Percentiles rank a stretch among this genome's conserved stretches.
Conservation (phyloP, 441 rosid genomes). For the Jatropha multifida region DNA sequence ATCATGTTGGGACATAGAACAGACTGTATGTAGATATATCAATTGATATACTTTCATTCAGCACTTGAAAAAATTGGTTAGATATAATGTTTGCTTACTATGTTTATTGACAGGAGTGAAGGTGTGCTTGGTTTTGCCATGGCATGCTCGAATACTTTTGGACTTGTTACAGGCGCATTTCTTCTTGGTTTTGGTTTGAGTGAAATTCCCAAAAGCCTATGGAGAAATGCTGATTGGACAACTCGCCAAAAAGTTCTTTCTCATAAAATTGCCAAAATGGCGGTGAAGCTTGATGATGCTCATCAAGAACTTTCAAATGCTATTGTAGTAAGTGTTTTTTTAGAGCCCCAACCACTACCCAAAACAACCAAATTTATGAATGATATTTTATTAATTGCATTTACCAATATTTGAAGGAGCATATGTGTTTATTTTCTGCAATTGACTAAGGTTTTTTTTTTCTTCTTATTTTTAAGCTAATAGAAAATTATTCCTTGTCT, state of each 20-base stretch:
- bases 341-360: neutral
- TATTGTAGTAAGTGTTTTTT: slow-evolving; percentile 69
- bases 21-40: neutral
- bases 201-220: slow-evolving; percentile 85
- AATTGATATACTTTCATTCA: neutral
- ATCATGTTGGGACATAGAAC: neutral
- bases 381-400: neutral
- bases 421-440: neutral
- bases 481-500: neutral
- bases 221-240: slow-evolving; percentile 93
- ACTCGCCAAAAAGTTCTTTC: slow-evolving; percentile 95
- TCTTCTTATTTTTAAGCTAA: neutral
- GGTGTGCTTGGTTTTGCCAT: slow-evolving; percentile 86
- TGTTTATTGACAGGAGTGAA: slow-evolving; percentile 48
- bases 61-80: slow-evolving; percentile 3
- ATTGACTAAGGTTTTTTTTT: neutral
- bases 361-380: neutral
- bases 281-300: slow-evolving; percentile 92
- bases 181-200: slow-evolving; percentile 99
- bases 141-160: slow-evolving; percentile 98
- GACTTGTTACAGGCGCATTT: slow-evolving; percentile 96
- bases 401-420: neutral
- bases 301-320: slow-evolving; percentile 98
- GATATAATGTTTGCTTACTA: slow-evolving; percentile 13
- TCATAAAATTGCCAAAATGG: slow-evolving; percentile 94